These are phyloP conservation scores for Luffa aegyptiaca DNA, from an alignment of 306 rosid genomes.

Conservation along the genomic window DNA sequence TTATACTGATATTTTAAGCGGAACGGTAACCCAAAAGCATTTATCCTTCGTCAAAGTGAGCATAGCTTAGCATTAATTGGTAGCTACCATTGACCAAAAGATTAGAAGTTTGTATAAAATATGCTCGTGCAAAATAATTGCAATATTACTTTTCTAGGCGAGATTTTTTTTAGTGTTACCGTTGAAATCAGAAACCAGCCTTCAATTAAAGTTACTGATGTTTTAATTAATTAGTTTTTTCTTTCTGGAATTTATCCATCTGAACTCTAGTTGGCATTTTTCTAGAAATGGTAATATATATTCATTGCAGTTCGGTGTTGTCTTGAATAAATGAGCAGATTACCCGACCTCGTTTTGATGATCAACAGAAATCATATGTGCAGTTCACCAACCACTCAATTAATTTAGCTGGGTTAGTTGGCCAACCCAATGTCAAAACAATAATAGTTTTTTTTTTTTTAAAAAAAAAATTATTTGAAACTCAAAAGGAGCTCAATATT, in stretches of 20 bases:
- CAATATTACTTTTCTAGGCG: background rate
- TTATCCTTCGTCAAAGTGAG: background rate
- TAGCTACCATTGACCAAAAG: too few relatives aligned
- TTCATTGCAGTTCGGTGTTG: background rate
- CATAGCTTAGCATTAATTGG: too few relatives aligned
- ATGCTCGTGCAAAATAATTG: background rate
- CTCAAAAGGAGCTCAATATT: too few relatives aligned
- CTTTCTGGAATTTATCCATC: too few relatives aligned
- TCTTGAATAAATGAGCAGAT: background rate
- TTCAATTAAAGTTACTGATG: too few relatives aligned
- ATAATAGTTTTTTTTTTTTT: background rate
- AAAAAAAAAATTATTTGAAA: too few relatives aligned
- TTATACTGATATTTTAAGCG: too few relatives aligned
- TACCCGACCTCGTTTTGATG: background rate
- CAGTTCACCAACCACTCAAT: background rate
- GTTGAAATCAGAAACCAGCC: background rate
- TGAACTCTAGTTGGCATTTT: background rate
- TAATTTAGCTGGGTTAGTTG: background rate
- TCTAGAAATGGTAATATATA: background rate
- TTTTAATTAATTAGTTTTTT: background rate
- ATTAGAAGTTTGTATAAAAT: too few relatives aligned
- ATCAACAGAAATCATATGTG: too few relatives aligned
- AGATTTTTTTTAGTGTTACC: too few relatives aligned
- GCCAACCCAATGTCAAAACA: background rate
- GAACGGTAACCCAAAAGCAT: background rate